Conservation (phyloP, 768 basidiomycete species). For the Podaxis pistillaris region DNA sequence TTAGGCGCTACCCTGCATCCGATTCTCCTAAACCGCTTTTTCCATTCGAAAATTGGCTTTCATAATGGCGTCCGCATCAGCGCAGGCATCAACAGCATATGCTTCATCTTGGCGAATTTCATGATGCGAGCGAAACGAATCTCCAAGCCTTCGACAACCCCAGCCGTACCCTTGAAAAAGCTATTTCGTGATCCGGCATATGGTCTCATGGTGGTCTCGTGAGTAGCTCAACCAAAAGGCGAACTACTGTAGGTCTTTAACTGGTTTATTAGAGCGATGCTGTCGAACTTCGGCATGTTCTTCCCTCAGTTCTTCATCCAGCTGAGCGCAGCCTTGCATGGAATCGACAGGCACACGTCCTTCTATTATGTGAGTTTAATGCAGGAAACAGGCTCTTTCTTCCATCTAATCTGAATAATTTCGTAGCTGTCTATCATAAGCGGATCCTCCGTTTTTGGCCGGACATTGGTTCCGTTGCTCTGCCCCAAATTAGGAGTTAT, state of each 20-base stretch:
- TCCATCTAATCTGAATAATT: not conserved
- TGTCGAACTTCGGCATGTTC: slow-evolving; percentile 38
- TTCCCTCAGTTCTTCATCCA: slow-evolving; percentile 59
- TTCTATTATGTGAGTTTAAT: slow-evolving; percentile 50
- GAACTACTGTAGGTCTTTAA: not conserved
- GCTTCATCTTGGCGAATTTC: slow-evolving; percentile 33
- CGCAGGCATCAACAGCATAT: slow-evolving; percentile 37
- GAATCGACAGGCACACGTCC: slow-evolving; percentile 42
- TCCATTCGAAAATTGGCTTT: slow-evolving; percentile 47
- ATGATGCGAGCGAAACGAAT: slow-evolving; percentile 39
- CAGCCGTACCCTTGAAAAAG: slow-evolving; percentile 21
- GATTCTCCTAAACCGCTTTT: slow-evolving; percentile 58
- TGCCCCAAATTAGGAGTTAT: slow-evolving; percentile 39
- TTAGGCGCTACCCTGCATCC: slow-evolving; percentile 62
- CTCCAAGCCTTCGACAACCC: slow-evolving; percentile 29
- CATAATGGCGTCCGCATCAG: slow-evolving; percentile 48
- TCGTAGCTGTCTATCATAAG: slow-evolving; percentile 47
- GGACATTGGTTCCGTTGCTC: slow-evolving; percentile 43
- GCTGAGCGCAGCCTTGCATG: slow-evolving; percentile 47
- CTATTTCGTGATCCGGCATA: slow-evolving; percentile 47
- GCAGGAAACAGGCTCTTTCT: not conserved
- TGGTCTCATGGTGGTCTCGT: slow-evolving; percentile 39
- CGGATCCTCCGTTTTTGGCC: slow-evolving; percentile 45
- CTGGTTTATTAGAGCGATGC: slow-evolving; percentile 26
- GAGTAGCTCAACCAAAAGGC: not conserved